Evolutionary conservation across 805 yeast species (phyloP).

Genomic region (Saccharomycopsis guyanensis): DNA sequence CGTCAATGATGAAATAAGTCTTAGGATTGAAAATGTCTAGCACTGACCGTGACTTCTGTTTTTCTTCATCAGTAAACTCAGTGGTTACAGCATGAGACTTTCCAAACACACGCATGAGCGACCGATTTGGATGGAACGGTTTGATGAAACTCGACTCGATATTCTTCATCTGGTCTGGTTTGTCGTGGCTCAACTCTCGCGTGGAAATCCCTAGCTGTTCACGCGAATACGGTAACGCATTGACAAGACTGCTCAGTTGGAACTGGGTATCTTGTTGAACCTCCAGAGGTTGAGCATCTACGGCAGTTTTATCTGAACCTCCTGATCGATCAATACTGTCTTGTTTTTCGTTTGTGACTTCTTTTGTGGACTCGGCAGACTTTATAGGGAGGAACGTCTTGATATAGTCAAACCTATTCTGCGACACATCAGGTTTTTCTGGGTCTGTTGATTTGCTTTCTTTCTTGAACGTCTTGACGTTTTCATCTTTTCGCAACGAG

Average conservation of each 20-base stretch:
- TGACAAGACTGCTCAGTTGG: neutral
- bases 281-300: too few relatives aligned
- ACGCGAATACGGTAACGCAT: constrained; percentile 15
- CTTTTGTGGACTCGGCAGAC: neutral
- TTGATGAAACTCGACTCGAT: neutral
- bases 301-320: neutral
- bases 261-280: neutral
- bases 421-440: neutral
- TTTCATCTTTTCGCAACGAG: constrained; percentile 28
- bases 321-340: neutral
- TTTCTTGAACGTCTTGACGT: constrained; percentile 18
- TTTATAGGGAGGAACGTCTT: neutral
- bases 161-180: neutral
- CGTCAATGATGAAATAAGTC: constrained; percentile 28
- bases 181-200: constrained; percentile 7
- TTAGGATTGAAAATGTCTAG: constrained; percentile 13
- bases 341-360: neutral
- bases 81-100: neutral
- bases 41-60: neutral
- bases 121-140: neutral
- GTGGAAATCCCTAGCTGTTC: constrained; percentile 13
- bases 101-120: neutral
- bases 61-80: neutral
- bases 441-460: neutral
- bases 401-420: neutral